A percentile compares a stretch with the other conserved stretches of the same genome.
Conservation (phyloP, 1,284 basidiomycete genomes). For the Cutaneotrichosporon arboriforme region DNA sequence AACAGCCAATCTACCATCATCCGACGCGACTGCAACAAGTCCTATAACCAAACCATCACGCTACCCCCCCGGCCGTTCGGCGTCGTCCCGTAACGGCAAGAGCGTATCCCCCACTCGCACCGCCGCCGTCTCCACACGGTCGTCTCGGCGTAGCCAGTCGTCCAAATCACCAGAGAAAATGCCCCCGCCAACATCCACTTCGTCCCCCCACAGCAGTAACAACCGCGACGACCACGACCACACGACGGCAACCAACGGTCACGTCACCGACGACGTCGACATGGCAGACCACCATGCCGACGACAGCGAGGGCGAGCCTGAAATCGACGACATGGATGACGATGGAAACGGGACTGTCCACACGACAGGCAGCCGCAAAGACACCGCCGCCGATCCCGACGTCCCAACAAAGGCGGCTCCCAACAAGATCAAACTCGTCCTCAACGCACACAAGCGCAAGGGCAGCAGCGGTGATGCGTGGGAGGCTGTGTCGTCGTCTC, state of each 20-base stretch:
- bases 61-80: conserved; percentile 8
- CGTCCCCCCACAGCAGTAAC: background rate
- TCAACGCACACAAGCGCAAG: conserved; percentile 2
- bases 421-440: conserved; percentile 2
- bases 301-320: conserved; percentile 1
- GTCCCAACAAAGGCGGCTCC: background rate
- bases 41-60: background rate
- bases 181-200: background rate
- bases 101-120: conserved; percentile 16
- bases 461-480: background rate
- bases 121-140: conserved; percentile 4
- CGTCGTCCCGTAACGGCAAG: background rate
- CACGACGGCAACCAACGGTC: background rate
- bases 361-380: background rate
- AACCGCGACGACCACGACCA: background rate
- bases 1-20: background rate
- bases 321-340: background rate
- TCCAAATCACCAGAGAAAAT: conserved; percentile 19
- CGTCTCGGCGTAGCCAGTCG: conserved; percentile 11
- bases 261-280: background rate
- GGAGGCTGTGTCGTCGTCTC: background rate
- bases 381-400: background rate
- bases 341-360: background rate
- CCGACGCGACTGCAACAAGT: background rate
- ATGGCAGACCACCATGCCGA: background rate